phyloP scores from a whole-genome alignment of 306 rosid species.

The Carpinus fangiana region DNA sequence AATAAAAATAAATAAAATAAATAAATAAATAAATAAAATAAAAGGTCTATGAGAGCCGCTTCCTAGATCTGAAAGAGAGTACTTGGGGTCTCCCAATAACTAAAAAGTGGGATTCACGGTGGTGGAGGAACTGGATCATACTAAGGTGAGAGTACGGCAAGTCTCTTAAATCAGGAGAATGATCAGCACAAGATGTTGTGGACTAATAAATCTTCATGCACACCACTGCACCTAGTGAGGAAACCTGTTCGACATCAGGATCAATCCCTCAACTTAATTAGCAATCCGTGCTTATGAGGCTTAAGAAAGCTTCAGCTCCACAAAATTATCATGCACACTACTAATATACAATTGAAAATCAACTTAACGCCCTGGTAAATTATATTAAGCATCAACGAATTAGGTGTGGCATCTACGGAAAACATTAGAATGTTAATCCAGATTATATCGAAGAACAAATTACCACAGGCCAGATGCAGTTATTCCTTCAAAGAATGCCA shows the following conservation, averaged over 20 bases:
- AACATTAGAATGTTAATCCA: not conserved
- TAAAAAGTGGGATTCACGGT: too few species aligned
- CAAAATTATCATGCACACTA: not conserved
- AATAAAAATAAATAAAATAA: too few species aligned
- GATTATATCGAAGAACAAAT: not conserved
- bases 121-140: not conserved
- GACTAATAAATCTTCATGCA: not conserved
- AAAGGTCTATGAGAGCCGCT: too few species aligned
- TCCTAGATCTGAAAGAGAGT: too few species aligned
- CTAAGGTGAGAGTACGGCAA: not conserved
- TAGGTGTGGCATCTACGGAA: not conserved
- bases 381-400: not conserved
- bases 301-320: not conserved
- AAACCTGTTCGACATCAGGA: constrained; percentile 3
- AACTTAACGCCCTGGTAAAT: not conserved
- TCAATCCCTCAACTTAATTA: not conserved
- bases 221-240: not conserved
- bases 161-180: not conserved
- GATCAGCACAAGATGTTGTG: not conserved
- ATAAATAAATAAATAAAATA: too few species aligned
- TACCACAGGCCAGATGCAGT: constrained; percentile 81
- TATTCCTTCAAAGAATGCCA: constrained; percentile 86
- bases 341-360: not conserved
- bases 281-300: not conserved
- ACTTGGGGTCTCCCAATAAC: too few species aligned